These are phyloP conservation scores for Phaseolus lunatus DNA, from an alignment of 306 rosid species.

Conservation along the genomic window DNA sequence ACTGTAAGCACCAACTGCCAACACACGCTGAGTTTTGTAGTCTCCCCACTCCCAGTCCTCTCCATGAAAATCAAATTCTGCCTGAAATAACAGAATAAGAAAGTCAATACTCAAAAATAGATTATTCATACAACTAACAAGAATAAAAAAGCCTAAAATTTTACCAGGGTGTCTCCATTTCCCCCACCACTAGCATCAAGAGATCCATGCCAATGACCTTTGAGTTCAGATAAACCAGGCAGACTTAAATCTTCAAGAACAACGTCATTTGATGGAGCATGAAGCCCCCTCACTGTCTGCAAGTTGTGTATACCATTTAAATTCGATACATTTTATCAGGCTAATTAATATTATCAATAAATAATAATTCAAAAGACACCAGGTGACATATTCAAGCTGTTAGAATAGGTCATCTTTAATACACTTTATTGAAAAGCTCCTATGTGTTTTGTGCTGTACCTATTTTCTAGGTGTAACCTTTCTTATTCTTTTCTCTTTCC, in stretches of 20 bases:
- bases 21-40: slow-evolving; percentile 88
- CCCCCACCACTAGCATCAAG: slow-evolving; percentile 99
- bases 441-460: too few species aligned
- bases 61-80: slow-evolving; percentile 91
- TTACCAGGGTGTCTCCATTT: slow-evolving; percentile 94
- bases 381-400: too few species aligned
- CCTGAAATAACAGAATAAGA: slow-evolving; percentile 62
- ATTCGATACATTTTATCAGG: slow-evolving; percentile 28
- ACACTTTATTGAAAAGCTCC: too few species aligned
- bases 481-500: too few species aligned
- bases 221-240: slow-evolving; percentile 91
- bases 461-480: too few species aligned
- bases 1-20: slow-evolving; percentile 90
- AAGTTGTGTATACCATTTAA: slow-evolving; percentile 29
- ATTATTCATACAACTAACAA: slow-evolving; percentile 37
- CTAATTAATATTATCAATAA: slow-evolving; percentile 26
- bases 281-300: slow-evolving; percentile 80
- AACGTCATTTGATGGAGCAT: slow-evolving; percentile 72
- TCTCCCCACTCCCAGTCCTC: slow-evolving; percentile 99
- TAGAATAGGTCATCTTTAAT: too few species aligned
- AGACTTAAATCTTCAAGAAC: slow-evolving; percentile 80
- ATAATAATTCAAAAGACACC: slow-evolving; percentile 23
- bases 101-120: slow-evolving; percentile 40
- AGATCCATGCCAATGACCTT: slow-evolving; percentile 93
- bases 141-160: slow-evolving; percentile 34